Percentiles rank a stretch among this genome's conserved stretches.
These are phyloP conservation scores for Phytophthora fragariaefolia DNA, from an alignment of 352 stramenopile genomes.

Conservation along the genomic window DNA sequence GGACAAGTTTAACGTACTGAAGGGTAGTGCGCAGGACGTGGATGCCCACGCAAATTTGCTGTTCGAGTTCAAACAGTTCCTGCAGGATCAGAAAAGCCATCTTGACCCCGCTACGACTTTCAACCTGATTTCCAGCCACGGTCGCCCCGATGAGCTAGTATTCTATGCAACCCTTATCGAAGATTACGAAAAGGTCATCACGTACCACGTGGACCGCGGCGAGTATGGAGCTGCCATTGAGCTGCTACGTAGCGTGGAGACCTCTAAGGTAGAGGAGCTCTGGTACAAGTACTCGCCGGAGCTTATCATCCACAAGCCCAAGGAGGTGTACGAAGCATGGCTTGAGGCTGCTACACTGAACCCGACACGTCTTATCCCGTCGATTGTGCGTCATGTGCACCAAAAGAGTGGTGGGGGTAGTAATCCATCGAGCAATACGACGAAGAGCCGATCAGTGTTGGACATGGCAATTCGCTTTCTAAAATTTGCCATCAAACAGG, in stretches of 20 bases:
- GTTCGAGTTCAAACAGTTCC: slow-evolving; percentile 93
- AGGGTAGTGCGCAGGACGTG: slow-evolving; percentile 83
- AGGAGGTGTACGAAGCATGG: slow-evolving; percentile 93
- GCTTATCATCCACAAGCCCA: slow-evolving; percentile 92
- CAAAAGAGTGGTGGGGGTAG: slow-evolving; percentile 55
- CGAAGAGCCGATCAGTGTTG: slow-evolving; percentile 72
- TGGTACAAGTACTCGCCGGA: slow-evolving; percentile 96
- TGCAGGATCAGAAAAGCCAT: slow-evolving; percentile 89
- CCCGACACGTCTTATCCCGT: slow-evolving; percentile 92
- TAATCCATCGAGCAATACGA: slow-evolving; percentile 28
- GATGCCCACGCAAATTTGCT: slow-evolving; percentile 86
- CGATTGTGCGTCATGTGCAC: slow-evolving; percentile 91
- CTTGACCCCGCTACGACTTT: slow-evolving; percentile 92
- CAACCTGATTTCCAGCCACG: slow-evolving; percentile 91
- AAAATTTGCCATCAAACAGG: slow-evolving; percentile 93
- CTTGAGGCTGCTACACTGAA: slow-evolving; percentile 90
- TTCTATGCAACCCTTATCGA: slow-evolving; percentile 94
- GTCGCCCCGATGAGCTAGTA: slow-evolving; percentile 91
- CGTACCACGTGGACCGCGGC: slow-evolving; percentile 91
- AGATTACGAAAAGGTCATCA: slow-evolving; percentile 95
- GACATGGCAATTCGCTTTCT: slow-evolving; percentile 94
- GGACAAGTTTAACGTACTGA: slow-evolving; percentile 91
- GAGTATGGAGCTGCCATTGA: slow-evolving; percentile 92
- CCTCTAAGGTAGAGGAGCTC: slow-evolving; percentile 92
- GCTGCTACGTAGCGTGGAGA: slow-evolving; percentile 86